phyloP scores from a whole-genome alignment of 1,139 yeast genomes.

The Hemisphaericaspora xylanilytica region DNA sequence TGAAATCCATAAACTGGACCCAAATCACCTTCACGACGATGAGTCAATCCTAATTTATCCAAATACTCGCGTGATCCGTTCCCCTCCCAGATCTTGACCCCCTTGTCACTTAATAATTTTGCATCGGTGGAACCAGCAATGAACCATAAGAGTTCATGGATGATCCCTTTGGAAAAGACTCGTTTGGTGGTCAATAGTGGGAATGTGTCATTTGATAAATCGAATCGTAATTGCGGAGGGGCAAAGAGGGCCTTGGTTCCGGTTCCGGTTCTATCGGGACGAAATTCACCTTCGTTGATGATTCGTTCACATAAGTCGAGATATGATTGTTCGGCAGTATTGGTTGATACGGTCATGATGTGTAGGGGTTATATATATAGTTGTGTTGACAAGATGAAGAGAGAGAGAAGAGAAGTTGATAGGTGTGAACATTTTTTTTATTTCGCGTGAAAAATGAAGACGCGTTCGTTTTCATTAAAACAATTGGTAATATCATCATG shows the following conservation, averaged over 20 bases:
- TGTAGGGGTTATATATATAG: background rate
- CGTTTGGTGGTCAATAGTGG: slow-evolving; percentile 92
- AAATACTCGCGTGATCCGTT: slow-evolving; percentile 94
- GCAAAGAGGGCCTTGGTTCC: slow-evolving; percentile 90
- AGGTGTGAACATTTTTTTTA: too few species aligned
- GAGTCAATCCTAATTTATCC: slow-evolving; percentile 74
- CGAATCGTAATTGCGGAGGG: slow-evolving; percentile 92
- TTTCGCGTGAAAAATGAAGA: background rate
- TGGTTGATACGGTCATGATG: slow-evolving; percentile 28
- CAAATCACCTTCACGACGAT: slow-evolving; percentile 87
- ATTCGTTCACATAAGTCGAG: slow-evolving; percentile 77
- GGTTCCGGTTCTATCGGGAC: slow-evolving; percentile 97
- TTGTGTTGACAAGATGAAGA: slow-evolving; percentile 1
- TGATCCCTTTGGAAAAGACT: slow-evolving; percentile 85
- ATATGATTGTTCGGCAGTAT: slow-evolving; percentile 76
- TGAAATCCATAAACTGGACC: slow-evolving; percentile 99
- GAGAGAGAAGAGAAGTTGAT: background rate
- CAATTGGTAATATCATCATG: too few species aligned
- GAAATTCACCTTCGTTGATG: slow-evolving; percentile 77
- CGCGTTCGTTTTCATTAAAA: slow-evolving; percentile 1
- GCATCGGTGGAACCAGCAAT: slow-evolving; percentile 89
- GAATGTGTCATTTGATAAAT: slow-evolving; percentile 64
- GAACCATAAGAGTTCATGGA: slow-evolving; percentile 91
- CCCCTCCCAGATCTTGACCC: slow-evolving; percentile 97
- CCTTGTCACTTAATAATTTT: slow-evolving; percentile 69